Evolutionary conservation across 805 yeast species (phyloP), one percentile per base, ranked within the genome.

Genomic region (Metschnikowia lachancei): DNA sequence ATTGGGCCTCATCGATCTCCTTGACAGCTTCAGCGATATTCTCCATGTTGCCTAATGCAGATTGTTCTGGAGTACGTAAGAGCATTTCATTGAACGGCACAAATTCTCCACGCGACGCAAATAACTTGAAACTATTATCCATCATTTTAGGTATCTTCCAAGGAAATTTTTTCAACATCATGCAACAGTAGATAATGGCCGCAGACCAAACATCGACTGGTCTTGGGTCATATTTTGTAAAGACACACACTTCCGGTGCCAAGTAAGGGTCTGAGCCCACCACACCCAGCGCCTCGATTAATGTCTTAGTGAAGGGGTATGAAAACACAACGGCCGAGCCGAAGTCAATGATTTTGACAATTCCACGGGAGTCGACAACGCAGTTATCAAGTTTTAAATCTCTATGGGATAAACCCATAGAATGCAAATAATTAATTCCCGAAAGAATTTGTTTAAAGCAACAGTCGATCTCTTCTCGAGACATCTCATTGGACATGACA

Each of bases 191-290:
- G 40, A 90, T 87, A 49, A 90, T 88, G 8, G 96, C 96, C 29
- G 82, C 82, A 6, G 96, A 87, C 97, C 97, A 90, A 38, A 90
- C 80, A 69, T 90, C 97, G 6, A 90, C 95, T 0, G 97, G 95
- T 53, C 95, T 77, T 13, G 97, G 96, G 62, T 87, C 95, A 60
- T 90, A 90, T 51, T 84, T 83, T 55, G 81, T 74, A 62, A 87
- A 85, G 9, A 88, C 86, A 52, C 91, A 80, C 7, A 87, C 96
- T 64, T 90, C 97, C 0, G 97, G 97, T 1, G 97, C 95, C 63
- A 90, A 70, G 64, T 86, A 85, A 26, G 97, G 91, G 67, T 88
- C 95, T 12, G 91, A 83, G 1, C 95, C 95, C 36, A 87, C 95
- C 45, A 87, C 84, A 4, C 95, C 95, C 41, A 82, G 82, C 2